These are phyloP conservation scores for Tetragonia tetragonoides DNA, from an alignment of 148 eudicot species.

Conservation along the genomic window DNA sequence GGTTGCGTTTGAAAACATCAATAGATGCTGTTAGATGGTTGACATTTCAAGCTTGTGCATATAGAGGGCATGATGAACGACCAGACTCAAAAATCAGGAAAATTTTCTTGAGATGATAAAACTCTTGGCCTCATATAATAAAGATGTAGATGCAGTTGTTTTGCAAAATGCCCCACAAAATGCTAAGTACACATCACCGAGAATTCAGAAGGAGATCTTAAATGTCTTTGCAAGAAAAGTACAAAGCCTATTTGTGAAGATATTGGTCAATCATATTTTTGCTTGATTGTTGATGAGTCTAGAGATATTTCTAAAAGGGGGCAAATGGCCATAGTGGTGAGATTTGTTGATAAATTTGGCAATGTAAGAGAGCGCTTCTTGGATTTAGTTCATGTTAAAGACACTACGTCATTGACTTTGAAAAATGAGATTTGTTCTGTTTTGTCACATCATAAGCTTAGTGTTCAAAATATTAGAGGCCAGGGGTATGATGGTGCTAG, in stretches of 20 bases:
- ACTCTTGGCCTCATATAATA: too few species aligned
- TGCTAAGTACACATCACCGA: slow-evolving; percentile 17
- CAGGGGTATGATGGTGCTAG: too few species aligned
- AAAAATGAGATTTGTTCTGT: slow-evolving; percentile 8
- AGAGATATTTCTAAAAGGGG: slow-evolving; percentile 21
- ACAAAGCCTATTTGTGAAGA: slow-evolving; percentile 12
- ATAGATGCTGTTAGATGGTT: slow-evolving; percentile 8
- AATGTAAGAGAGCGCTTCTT: too few species aligned
- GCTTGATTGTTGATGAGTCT: slow-evolving; percentile 30
- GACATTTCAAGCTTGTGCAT: slow-evolving; percentile 10
- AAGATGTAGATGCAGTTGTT: too few species aligned
- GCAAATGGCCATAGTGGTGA: too few species aligned
- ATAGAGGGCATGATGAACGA: background rate
- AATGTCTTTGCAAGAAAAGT: slow-evolving; percentile 1
- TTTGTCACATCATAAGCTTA: background rate
- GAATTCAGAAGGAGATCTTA: slow-evolving; percentile 25
- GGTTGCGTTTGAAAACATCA: slow-evolving; percentile 1
- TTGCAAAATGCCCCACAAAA: background rate
- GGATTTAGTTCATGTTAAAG: slow-evolving; percentile 19
- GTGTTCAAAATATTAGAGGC: too few species aligned
- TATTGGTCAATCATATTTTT: slow-evolving; percentile 23
- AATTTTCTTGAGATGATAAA: too few species aligned
- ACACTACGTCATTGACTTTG: slow-evolving; percentile 12
- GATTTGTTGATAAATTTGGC: too few species aligned
- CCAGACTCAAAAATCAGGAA: too few species aligned